Conservation (phyloP, 208 protist species). For the Trypanosoma vivax region DNA sequence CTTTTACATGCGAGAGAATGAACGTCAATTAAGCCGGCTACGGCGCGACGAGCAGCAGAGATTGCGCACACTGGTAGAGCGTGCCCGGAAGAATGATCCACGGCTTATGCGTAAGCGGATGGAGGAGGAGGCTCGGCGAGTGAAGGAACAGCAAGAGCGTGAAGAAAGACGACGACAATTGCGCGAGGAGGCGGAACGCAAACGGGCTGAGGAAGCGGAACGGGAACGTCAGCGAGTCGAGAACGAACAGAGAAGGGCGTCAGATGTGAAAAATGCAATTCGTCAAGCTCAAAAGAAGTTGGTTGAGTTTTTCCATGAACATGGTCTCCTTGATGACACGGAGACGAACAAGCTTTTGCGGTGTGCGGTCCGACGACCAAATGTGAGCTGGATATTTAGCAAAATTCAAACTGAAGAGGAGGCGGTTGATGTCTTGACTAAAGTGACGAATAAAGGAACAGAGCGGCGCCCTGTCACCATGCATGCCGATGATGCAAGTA, state of each 20-base stretch:
- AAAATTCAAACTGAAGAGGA: constrained; percentile 37
- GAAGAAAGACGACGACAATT: constrained; percentile 69
- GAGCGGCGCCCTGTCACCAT: constrained; percentile 11
- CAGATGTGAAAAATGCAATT: constrained; percentile 45
- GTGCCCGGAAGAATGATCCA: constrained; percentile 89
- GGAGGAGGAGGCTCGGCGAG: constrained; percentile 66
- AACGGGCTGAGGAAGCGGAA: constrained; percentile 33
- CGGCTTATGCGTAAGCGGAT: constrained; percentile 80
- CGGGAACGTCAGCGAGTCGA: constrained; percentile 22
- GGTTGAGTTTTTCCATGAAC: constrained; percentile 34
- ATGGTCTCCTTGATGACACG: constrained; percentile 51
- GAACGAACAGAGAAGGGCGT: constrained; percentile 23
- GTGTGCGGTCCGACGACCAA: constrained; percentile 48
- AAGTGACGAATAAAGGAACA: constrained; percentile 24
- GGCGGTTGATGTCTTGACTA: constrained; percentile 27
- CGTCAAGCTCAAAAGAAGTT: constrained; percentile 41
- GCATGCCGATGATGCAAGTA: neutral
- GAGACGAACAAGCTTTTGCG: constrained; percentile 71
- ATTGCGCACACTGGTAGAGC: constrained; percentile 85
- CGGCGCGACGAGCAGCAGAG: constrained; percentile 87
- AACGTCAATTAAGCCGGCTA: constrained; percentile 73
- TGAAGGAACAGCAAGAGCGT: constrained; percentile 45
- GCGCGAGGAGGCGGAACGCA: constrained; percentile 53
- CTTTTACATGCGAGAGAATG: constrained; percentile 96
- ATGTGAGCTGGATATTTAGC: constrained; percentile 67